phyloP scores from a whole-genome alignment of 768 basidiomycete species.

The Mycena haematopus region DNA sequence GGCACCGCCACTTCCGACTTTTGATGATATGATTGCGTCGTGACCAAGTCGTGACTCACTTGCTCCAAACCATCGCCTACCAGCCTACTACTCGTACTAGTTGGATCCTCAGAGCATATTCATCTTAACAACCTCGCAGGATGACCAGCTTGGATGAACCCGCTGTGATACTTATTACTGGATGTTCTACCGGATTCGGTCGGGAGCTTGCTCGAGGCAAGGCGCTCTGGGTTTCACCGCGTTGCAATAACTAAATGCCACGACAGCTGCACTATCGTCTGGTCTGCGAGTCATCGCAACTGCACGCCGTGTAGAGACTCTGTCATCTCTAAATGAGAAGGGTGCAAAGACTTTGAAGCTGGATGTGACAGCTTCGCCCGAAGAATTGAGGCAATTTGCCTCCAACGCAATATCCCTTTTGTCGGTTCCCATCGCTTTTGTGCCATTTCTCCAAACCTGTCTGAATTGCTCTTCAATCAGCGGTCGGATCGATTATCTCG shows the following conservation, averaged over 20 bases:
- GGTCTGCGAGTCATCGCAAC: conserved; percentile 22
- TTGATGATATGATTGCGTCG: too few species aligned
- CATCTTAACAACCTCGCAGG: too few species aligned
- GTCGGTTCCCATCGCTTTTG: neutral
- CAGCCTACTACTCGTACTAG: too few species aligned
- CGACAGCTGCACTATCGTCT: conserved; percentile 5
- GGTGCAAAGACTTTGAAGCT: conserved; percentile 18
- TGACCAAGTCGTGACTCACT: too few species aligned
- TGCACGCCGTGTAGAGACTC: conserved; percentile 20
- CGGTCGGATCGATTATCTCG: conserved; percentile 33
- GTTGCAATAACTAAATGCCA: neutral
- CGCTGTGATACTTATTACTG: conserved; percentile 18
- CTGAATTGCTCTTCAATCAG: conserved; percentile 1
- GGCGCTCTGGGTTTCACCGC: neutral
- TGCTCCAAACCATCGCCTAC: too few species aligned
- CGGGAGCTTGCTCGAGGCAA: conserved; percentile 12
- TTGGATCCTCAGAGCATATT: too few species aligned
- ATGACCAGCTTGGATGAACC: neutral
- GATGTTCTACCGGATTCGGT: conserved; percentile 24
- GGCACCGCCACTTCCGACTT: too few species aligned
- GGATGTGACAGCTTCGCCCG: conserved; percentile 12
- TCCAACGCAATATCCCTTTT: neutral
- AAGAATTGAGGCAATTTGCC: conserved; percentile 15
- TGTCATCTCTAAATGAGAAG: neutral
- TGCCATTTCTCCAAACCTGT: neutral